These are phyloP conservation scores for Russula virescens DNA, from an alignment of 768 basidiomycete species.

Conservation along the genomic window DNA sequence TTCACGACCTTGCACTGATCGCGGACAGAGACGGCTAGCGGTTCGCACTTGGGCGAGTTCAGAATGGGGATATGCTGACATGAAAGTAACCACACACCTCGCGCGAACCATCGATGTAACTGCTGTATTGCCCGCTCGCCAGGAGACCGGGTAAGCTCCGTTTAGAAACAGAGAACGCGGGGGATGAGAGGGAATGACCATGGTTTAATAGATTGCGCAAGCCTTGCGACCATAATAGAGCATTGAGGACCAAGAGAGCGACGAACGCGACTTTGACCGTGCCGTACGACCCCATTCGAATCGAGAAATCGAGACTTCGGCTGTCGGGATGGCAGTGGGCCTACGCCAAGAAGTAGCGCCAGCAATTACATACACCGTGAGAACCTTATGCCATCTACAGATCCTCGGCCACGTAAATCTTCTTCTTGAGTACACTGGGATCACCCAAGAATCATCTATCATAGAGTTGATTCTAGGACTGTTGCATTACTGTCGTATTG, in stretches of 20 bases:
- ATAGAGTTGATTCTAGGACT: too few relatives aligned
- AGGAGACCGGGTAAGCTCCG: constrained; percentile 8
- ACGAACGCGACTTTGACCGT: constrained; percentile 48
- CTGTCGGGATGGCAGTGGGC: background rate
- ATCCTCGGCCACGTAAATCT: too few relatives aligned
- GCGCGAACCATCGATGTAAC: background rate
- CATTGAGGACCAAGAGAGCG: constrained; percentile 47
- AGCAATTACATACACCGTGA: background rate
- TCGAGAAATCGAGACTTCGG: background rate
- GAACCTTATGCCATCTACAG: background rate
- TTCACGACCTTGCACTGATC: constrained; percentile 64
- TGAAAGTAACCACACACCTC: constrained; percentile 20
- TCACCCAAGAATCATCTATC: too few relatives aligned
- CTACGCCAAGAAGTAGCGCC: too few relatives aligned
- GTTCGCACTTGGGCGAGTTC: constrained; percentile 50
- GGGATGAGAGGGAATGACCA: background rate
- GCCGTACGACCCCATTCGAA: constrained; percentile 37
- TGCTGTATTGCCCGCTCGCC: background rate
- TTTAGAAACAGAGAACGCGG: background rate
- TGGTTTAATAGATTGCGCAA: constrained; percentile 27
- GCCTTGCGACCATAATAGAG: constrained; percentile 56
- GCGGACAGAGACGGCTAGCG: constrained; percentile 45
- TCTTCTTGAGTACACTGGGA: too few relatives aligned
- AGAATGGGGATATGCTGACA: background rate
- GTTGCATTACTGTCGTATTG: too few relatives aligned